Percentiles rank a stretch among this genome's conserved stretches.
phyloP scores from a whole-genome alignment of 202 grass and related monocot species.

The Schoenoplectus triqueter region DNA sequence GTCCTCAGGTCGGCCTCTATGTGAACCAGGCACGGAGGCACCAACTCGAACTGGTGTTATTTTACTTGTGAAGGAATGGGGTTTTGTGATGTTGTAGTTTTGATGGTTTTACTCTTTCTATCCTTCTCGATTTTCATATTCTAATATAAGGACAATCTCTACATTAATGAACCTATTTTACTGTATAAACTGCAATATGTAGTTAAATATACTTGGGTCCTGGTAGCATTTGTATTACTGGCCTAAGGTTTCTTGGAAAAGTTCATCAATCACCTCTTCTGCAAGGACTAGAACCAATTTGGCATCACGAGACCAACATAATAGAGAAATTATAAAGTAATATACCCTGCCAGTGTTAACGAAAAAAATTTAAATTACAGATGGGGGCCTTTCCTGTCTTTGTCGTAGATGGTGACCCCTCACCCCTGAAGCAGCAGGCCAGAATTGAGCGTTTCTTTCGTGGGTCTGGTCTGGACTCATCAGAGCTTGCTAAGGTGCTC shows the following conservation, averaged over 20 bases:
- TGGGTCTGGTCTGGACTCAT: slow-evolving; percentile 60
- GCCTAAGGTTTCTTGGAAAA: neutral
- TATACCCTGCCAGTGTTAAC: neutral
- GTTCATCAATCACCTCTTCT: neutral
- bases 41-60: neutral
- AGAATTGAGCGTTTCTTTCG: slow-evolving; percentile 87
- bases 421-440: slow-evolving; percentile 72
- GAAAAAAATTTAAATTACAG: slow-evolving; percentile 39
- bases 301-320: neutral
- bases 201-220: neutral
- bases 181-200: neutral
- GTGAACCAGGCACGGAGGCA: neutral
- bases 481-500: slow-evolving; percentile 30
- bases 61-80: neutral
- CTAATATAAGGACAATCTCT: neutral
- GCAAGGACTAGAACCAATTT: neutral
- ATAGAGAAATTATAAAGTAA: neutral
- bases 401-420: slow-evolving; percentile 82
- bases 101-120: neutral
- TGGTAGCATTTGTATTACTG: neutral
- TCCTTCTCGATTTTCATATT: neutral
- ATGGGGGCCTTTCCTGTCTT: slow-evolving; percentile 94
- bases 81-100: neutral
- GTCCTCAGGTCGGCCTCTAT: neutral
- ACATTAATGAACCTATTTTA: neutral